Conservation (phyloP, 208 protist species). For the Wallacemonas sp. region DNA sequence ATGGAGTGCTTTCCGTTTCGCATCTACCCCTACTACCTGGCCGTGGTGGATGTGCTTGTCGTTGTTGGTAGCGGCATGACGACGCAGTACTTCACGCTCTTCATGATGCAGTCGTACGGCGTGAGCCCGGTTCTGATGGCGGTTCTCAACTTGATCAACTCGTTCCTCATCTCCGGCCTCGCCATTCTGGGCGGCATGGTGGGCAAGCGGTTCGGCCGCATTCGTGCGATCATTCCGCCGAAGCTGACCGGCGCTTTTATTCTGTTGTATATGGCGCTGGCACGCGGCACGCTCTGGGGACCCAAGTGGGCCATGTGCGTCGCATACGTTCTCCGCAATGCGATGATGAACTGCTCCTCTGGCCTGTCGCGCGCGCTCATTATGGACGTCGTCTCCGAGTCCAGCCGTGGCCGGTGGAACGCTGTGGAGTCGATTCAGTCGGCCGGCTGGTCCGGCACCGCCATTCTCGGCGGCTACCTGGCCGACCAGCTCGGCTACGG, state of each 20-base stretch:
- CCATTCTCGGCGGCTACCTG: conserved; percentile 60
- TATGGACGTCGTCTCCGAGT: conserved; percentile 66
- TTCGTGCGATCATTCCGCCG: conserved; percentile 45
- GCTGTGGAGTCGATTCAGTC: conserved; percentile 72
- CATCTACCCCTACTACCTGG: conserved; percentile 48
- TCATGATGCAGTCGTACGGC: conserved; percentile 71
- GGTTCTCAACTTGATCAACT: conserved; percentile 45
- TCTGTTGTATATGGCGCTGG: conserved; percentile 67
- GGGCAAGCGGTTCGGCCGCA: conserved; percentile 48
- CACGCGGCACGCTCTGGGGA: conserved; percentile 27
- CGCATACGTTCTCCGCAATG: conserved; percentile 54
- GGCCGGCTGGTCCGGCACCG: conserved; percentile 69
- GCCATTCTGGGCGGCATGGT: conserved; percentile 46
- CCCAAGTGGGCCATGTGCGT: conserved; percentile 54
- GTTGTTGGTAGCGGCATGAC: conserved; percentile 74
- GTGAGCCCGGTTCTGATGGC: conserved; percentile 42
- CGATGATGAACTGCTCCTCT: conserved; percentile 66
- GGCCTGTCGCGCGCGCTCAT: conserved; percentile 61
- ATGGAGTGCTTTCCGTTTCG: conserved; percentile 51
- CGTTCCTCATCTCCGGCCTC: conserved; percentile 47
- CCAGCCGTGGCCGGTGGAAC: conserved; percentile 58
- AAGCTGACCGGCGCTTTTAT: conserved; percentile 50
- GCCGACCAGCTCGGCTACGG: conserved; percentile 61
- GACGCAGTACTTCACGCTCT: conserved; percentile 72
- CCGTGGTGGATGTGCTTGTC: conserved; percentile 44